Evolutionary conservation across 1,139 yeast species (phyloP), one percentile per base, ranked within the genome.

Genomic region (Pneumocystis oryctolagi): DNA sequence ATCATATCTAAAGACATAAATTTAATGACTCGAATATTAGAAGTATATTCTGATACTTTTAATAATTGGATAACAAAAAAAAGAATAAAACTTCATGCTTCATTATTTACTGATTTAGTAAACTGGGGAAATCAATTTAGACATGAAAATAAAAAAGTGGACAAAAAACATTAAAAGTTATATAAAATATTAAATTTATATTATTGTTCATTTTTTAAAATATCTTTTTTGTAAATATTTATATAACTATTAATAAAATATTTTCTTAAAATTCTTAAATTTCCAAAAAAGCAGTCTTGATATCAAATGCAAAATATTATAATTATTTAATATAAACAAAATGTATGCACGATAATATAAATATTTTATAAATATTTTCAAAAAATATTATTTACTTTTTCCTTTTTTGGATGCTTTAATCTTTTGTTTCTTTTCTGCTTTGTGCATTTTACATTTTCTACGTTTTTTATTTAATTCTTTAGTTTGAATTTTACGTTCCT

Each of bases 371-470:
- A 1, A 37, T 37, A 9, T 47, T 47, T 47, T 42, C 25, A 25
- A 25, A 47, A 47, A 47, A 25, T 9, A 25, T 12, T 47, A 47
- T 25, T 47, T 47, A 25, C 16, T 47, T 25, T 47, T 47, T 47
- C 59, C 61, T 61, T 63, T 63, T 58, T 60, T 55, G 42, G 62
- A 59, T 59, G 61, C 59, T 42, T 64, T 64, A 20, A 64, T 64
- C 25, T 64, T 62, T 5, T 53, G 34, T 80, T 92, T 92, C 77
- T 92, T 92, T 56, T 89, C 75, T 73, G 87, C 89, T 74, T 94
- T 94, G 74, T 92, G 92, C 84, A 92, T 85, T 73, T 94, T 94
- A 4, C 84, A 84, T 71, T 89, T 85, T 65, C 98, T 80, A 76
- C 87, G 89, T 69, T 90, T 97, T 70, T 85, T 86, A 66, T 89